Conservation (phyloP, 176 grass and related monocot species). For the Poa annua region DNA sequence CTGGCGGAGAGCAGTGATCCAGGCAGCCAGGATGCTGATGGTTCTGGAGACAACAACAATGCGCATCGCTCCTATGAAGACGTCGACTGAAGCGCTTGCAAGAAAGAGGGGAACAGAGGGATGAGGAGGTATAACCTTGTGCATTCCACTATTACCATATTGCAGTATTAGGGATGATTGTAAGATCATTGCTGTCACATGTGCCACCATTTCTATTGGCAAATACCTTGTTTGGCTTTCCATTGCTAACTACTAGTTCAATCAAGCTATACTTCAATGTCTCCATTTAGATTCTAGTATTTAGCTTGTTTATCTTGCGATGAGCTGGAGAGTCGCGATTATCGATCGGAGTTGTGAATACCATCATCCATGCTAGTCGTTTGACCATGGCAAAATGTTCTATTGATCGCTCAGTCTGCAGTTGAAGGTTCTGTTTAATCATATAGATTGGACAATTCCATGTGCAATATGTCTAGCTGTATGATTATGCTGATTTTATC, state of each 20-base stretch:
- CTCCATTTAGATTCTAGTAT: neutral
- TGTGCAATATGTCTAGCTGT: neutral
- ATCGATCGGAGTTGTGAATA: neutral
- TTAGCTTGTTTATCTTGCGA: neutral
- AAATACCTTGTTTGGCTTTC: neutral
- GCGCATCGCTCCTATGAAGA: constrained; percentile 56
- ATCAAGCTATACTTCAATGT: neutral
- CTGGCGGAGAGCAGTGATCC: constrained; percentile 51
- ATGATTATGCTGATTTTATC: neutral
- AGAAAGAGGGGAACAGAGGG: constrained; percentile 14
- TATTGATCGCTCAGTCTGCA: neutral
- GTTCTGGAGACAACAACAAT: constrained; percentile 34
- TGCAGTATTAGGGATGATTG: neutral
- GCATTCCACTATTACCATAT: neutral
- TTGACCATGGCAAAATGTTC: neutral
- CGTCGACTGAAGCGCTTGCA: constrained; percentile 65
- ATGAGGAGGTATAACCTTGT: constrained; percentile 41
- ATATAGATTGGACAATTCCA: neutral
- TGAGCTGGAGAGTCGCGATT: neutral
- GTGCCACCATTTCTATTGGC: too few species aligned
- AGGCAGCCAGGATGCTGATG: constrained; percentile 29
- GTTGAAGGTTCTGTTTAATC: neutral
- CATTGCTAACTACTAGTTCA: neutral
- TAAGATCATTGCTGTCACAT: neutral
- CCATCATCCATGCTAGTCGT: neutral